Conservation (phyloP, 2,329 filamentous ascomycete genomes). For the Aspergillus phoenicis region DNA sequence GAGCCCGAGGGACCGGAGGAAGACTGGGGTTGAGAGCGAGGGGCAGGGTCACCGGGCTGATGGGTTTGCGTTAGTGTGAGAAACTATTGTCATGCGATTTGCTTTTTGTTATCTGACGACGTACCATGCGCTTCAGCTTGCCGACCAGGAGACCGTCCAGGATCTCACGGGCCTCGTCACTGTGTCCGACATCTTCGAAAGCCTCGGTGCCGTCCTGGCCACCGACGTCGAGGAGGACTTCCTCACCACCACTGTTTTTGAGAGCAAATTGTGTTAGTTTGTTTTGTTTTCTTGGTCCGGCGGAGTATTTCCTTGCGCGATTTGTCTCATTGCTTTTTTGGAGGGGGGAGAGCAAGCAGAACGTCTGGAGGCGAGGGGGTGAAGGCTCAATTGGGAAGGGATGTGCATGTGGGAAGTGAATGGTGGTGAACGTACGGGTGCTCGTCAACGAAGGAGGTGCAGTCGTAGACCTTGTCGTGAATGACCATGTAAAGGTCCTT, state of each 20-base stretch:
- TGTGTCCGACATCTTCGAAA: constrained; percentile 99
- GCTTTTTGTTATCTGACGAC: constrained; percentile 43
- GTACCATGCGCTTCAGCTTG: constrained; percentile 76
- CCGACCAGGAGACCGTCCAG: constrained; percentile 76
- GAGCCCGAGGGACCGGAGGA: constrained; percentile 44
- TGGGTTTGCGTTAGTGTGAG: neutral
- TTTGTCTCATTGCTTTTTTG: neutral
- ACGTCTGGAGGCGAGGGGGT: too few species aligned
- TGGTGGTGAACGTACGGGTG: constrained; percentile 69
- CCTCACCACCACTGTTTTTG: constrained; percentile 81
- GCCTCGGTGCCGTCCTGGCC: constrained; percentile 97
- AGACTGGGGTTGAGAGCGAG: constrained; percentile 60
- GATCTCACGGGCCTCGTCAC: constrained; percentile 95
- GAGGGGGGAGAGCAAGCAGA: too few species aligned
- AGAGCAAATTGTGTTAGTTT: constrained; percentile 4
- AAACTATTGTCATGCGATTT: constrained; percentile 4
- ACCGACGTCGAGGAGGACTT: constrained; percentile 93
- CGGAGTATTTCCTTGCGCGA: neutral
- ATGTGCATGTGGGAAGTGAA: too few species aligned
- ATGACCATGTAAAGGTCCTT: constrained; percentile 89
- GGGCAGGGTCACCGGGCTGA: constrained; percentile 73
- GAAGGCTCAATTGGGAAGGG: constrained; percentile 4
- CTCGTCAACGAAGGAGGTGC: constrained; percentile 89
- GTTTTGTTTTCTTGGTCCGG: constrained; percentile 1
- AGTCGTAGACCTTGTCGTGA: constrained; percentile 96